Base-by-base conservation (phyloP, 208 protist species). In the Acanthamoeba castellanii region DNA sequence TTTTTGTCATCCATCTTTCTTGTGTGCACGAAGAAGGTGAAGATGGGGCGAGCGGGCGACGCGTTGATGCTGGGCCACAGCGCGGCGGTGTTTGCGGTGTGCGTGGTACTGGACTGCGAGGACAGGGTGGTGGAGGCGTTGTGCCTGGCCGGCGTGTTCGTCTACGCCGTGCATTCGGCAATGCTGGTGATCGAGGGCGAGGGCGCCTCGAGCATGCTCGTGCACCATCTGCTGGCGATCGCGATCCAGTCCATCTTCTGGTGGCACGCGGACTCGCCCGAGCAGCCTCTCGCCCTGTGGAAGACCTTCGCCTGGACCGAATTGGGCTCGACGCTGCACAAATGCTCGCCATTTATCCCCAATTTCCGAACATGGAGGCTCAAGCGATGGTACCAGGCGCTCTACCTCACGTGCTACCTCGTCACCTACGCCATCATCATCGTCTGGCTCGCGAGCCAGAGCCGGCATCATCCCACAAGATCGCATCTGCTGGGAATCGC, bases 181-280 rank as follows among this genome's bases (percentile, higher is more conserved):
- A 88, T 88, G 30, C 52, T 88, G 3, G 25, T 88, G 5, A 20
- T 50, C 72, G 37, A 42, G 6, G 72, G 30, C 27, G 37, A 32
- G 30, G 22, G 25, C 4, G 25, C 20, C 27, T 52, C 45, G 16
- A 88, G 81, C 81, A 88, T 88, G 81, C 2, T 88, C 22, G 52
- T 88, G 30, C 81, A 88, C 81, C 81, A 88, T 42, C 52, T 88
- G 7, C 47, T 88, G 18, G 81, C 81, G 14, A 66, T 88, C 50
- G 52, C 55, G 6, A 66, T 88, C 22, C 81, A 88, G 47, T 88
- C 81, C 52, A 88, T 88, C 47, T 88, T 66, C 81, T 88, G 81
- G 81, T 88, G 50, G 30, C 50, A 64, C n/a, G 81, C 45, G n/a
- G 81, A 66, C 50, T 66, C 81, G 14, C 55, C 81, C 47, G 52